Conservation (phyloP, 2,329 filamentous ascomycete species). For the Macroventuria anomochaeta region DNA sequence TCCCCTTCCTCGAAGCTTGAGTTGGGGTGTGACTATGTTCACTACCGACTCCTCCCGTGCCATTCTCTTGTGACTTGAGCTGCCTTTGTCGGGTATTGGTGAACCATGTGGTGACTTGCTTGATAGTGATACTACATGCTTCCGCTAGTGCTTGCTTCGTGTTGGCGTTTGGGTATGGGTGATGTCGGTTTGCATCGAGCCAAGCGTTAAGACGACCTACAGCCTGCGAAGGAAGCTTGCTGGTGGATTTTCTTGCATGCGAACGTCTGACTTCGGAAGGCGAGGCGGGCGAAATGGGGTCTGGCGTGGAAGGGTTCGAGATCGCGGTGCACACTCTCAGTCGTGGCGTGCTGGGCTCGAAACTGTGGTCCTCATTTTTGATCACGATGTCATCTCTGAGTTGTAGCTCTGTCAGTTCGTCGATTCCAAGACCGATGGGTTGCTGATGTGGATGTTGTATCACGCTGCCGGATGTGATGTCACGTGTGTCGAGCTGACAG, state of each 20-base stretch:
- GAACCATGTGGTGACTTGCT: conserved; percentile 47
- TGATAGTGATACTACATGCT: conserved; percentile 43
- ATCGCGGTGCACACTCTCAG: conserved; percentile 4
- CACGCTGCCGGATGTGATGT: conserved; percentile 8
- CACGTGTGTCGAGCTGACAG: conserved; percentile 30
- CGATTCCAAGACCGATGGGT: not conserved
- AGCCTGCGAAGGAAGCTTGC: conserved; percentile 41
- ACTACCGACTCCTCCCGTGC: not conserved
- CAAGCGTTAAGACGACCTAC: conserved; percentile 37
- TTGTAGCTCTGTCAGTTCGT: not conserved
- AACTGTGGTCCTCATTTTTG: not conserved
- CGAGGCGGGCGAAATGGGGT: conserved; percentile 5
- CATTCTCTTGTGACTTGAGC: conserved; percentile 17
- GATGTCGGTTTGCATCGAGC: conserved; percentile 37
- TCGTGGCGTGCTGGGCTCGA: conserved; percentile 2
- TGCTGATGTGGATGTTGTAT: not conserved
- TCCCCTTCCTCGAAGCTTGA: conserved; percentile 38
- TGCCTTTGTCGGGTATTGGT: conserved; percentile 44
- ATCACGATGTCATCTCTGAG: not conserved
- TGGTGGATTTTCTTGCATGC: conserved; percentile 33
- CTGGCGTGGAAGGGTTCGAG: conserved; percentile 7
- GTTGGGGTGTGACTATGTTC: not conserved
- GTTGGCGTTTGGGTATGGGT: conserved; percentile 42
- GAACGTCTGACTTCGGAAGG: conserved; percentile 35
- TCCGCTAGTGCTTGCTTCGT: conserved; percentile 39